Evolutionary conservation across 257 asterid genomes (phyloP), one percentile per base, ranked within the genome.

Genomic region (Orobanche coerulescens): DNA sequence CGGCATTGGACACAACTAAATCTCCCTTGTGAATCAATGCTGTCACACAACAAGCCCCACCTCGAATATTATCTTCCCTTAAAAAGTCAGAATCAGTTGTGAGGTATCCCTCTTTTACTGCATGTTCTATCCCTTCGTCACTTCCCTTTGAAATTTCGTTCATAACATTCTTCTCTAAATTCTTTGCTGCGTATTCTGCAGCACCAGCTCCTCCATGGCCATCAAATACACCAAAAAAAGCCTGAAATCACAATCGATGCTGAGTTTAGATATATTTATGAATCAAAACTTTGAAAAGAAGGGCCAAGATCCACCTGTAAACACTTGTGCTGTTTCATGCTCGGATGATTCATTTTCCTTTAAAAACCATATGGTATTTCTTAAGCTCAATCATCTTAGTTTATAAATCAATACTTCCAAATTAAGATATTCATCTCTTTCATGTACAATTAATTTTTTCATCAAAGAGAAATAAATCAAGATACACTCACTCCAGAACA

Each of bases 201-300:
- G 96, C 96, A 62, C 76, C 78, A 14, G 70, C 73, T 20, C 96
- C 94, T 51, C 94, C 94, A 66, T 88, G 96, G 48, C 96, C 94
- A 74, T 88, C 94, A 71, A 74, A 88, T 28, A 88, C 66, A 48
- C 94, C 94, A 66, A 83, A 85, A 61, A 81, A 57, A 24, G 84
- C 96, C 93, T 85, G 8, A 10, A 50, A 50, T 7, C 52, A 23
- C 10, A 14, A 11, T 12, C 12, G 2, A 22, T 6, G 10, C 9
- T 0, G 16, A 42, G 2, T 42, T 42, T 12, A 42, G 13, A 26
- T 26, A 26, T 5, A 26, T 1, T 26, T 26, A 26, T 26, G 3
- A 26, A 1, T 5, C 31, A 26, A 26, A 26, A 26, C 31, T 26
- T 5, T 26, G 31, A 26, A 26, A 26, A 26, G 31, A 26, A 26